A percentile compares a stretch with the other conserved stretches of the same genome.
These are phyloP conservation scores for Termitomyces sp. DNA, from an alignment of 768 basidiomycete species.

Conservation along the genomic window DNA sequence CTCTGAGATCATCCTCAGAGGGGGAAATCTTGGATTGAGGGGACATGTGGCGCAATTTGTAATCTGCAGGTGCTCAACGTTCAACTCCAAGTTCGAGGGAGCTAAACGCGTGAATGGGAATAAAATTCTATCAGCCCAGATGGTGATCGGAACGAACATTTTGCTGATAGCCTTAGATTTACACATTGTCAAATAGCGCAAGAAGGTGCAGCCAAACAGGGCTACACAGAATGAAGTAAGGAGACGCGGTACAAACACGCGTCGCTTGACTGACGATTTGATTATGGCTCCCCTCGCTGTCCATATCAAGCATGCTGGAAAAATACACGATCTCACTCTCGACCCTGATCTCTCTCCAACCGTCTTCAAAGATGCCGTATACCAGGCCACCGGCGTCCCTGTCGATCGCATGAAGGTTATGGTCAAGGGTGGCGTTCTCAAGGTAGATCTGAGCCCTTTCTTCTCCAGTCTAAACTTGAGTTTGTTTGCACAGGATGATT, in stretches of 20 bases:
- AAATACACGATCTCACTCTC: slow-evolving; percentile 63
- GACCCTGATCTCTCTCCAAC: slow-evolving; percentile 65
- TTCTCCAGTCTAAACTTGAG: neutral
- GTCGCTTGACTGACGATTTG: slow-evolving; percentile 13
- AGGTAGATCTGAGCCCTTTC: slow-evolving; percentile 41
- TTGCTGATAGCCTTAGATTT: slow-evolving; percentile 10
- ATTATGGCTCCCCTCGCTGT: slow-evolving; percentile 69
- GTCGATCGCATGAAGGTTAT: slow-evolving; percentile 95
- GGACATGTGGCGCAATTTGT: slow-evolving; percentile 7
- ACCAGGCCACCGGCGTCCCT: slow-evolving; percentile 80
- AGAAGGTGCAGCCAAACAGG: slow-evolving; percentile 7
- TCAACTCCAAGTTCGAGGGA: neutral
- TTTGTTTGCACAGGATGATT: slow-evolving; percentile 59
- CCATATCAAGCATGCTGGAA: slow-evolving; percentile 87
- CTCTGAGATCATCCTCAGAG: slow-evolving; percentile 56
- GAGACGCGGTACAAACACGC: slow-evolving; percentile 16
- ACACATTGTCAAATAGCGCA: slow-evolving; percentile 6
- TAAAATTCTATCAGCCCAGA: slow-evolving; percentile 11
- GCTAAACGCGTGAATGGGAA: slow-evolving; percentile 2
- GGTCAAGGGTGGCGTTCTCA: slow-evolving; percentile 88
- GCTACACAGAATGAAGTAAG: slow-evolving; percentile 3
- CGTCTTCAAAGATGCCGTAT: slow-evolving; percentile 81
- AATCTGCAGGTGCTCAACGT: neutral
- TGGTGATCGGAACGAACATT: slow-evolving; percentile 2
- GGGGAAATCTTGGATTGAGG: slow-evolving; percentile 32